Conservation (phyloP, 306 rosid genomes). For the Canavalia ensiformis region DNA sequence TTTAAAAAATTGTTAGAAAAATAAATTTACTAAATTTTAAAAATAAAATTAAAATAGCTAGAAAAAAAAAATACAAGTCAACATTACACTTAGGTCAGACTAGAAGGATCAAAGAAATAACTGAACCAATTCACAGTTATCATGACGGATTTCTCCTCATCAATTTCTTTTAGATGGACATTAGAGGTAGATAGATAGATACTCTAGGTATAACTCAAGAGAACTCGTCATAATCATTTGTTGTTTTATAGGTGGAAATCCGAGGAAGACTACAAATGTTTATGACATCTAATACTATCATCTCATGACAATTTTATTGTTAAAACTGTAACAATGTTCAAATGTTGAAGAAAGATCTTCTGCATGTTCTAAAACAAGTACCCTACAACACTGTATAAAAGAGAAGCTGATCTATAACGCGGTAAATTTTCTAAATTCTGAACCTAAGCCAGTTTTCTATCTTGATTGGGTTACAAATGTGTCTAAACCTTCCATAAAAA, state of each 20-base stretch:
- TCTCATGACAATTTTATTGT: constrained; percentile 47
- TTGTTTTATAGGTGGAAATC: neutral
- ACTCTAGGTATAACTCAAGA: no score
- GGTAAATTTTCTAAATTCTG: constrained; percentile 53
- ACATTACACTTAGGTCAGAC: no score
- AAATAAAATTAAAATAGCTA: no score
- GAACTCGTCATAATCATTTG: no score
- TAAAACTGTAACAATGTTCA: constrained; percentile 46
- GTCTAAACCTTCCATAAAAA: constrained; percentile 35
- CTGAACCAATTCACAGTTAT: no score
- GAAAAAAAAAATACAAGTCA: no score
- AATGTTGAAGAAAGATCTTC: constrained; percentile 38
- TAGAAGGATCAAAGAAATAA: no score
- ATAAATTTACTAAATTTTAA: no score
- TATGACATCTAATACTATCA: constrained; percentile 35
- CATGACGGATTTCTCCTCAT: no score
- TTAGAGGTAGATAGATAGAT: no score
- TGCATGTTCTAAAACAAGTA: constrained; percentile 47
- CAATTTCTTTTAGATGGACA: no score
- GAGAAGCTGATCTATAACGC: constrained; percentile 44
- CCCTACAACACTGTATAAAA: constrained; percentile 40
- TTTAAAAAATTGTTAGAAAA: no score
- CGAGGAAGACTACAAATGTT: neutral
- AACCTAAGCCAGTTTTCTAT: constrained; percentile 51
- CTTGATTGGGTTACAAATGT: constrained; percentile 44